These are phyloP conservation scores for Tulasnella sp. DNA, from an alignment of 768 basidiomycete species.

Conservation along the genomic window DNA sequence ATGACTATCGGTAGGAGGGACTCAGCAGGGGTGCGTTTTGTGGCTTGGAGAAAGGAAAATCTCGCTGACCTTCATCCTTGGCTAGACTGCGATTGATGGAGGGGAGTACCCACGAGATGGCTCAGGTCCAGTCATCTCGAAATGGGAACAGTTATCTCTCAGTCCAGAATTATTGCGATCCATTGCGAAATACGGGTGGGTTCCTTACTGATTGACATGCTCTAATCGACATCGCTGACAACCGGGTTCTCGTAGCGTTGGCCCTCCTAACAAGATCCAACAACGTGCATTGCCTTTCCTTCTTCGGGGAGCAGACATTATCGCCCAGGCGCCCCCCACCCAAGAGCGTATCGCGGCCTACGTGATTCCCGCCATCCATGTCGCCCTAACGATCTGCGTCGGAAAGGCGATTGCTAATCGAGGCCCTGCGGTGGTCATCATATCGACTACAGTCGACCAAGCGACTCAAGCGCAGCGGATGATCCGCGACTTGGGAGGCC, in stretches of 20 bases:
- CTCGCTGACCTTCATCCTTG: not conserved
- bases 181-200: conserved; percentile 89
- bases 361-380: conserved; percentile 84
- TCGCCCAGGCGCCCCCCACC: conserved; percentile 97
- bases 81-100: not conserved
- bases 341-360: conserved; percentile 98
- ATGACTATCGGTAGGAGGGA: conserved; percentile 35
- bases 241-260: conserved; percentile 54
- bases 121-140: conserved; percentile 77
- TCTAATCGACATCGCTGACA: not conserved
- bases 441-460: conserved; percentile 98
- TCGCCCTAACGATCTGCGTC: conserved; percentile 62
- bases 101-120: conserved; percentile 39
- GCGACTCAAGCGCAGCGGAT: conserved; percentile 95
- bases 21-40: conserved; percentile 59
- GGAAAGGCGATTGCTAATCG: conserved; percentile 52
- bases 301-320: conserved; percentile 89
- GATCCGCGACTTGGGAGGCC: conserved; percentile 89
- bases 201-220: conserved; percentile 28
- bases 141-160: conserved; percentile 91
- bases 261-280: conserved; percentile 98
- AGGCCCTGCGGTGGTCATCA: conserved; percentile 85
- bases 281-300: conserved; percentile 95
- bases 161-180: conserved; percentile 84
- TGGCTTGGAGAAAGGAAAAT: not conserved